Evolutionary conservation across 2,329 filamentous ascomycete genomes (phyloP), one percentile per base, ranked within the genome.

Genomic region (Trichoderma koningiopsis): DNA sequence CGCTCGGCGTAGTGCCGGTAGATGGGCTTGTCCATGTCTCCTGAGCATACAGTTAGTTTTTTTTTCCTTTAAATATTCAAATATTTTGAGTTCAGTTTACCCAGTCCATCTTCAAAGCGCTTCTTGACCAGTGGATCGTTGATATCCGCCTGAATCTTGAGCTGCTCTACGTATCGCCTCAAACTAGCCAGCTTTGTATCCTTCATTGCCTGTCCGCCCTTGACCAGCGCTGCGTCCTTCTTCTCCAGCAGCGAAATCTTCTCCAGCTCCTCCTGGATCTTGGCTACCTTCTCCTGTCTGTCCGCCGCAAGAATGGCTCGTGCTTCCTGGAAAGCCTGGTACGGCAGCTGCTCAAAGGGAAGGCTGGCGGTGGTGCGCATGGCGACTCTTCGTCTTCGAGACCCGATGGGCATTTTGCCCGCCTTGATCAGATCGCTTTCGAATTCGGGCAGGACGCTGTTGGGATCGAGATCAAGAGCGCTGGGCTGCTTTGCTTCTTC

Each of bases 301-400:
- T 99, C 96, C 67, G 88, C 88, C 65, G 89, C 86, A 68, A 99
- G 84, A 60, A 98, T 82, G 78, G 93, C 92, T 72, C 94, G 89
- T 52, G 96, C 96, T 83, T 97, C 94, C 82, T 99, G 96, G 83
- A 98, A 99, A 81, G 93, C 96, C 85, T 98, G 95, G 83, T 96
- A 99, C 22, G 96, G 96, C 73, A 99, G 84, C 78, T 95, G 92
- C 83, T 97, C 93, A 78, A 99, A 97, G 31, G 94, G 93, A 61
- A 97, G 83, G 75, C 91, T 87, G 71, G 86, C 82, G 47, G 83
- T 87, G 75, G 83, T 87, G 76, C 86, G 88, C 71, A 94, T 80
- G 33, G 92, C 92, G 33, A 89, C 88, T 78, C 95, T 91, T 72
- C 94, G 91, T 84, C 94, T 89, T 74, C 94, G 89, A 57, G 94